These are phyloP conservation scores for Simmondsia chinensis DNA, from an alignment of 148 eudicot species.

Conservation along the genomic window DNA sequence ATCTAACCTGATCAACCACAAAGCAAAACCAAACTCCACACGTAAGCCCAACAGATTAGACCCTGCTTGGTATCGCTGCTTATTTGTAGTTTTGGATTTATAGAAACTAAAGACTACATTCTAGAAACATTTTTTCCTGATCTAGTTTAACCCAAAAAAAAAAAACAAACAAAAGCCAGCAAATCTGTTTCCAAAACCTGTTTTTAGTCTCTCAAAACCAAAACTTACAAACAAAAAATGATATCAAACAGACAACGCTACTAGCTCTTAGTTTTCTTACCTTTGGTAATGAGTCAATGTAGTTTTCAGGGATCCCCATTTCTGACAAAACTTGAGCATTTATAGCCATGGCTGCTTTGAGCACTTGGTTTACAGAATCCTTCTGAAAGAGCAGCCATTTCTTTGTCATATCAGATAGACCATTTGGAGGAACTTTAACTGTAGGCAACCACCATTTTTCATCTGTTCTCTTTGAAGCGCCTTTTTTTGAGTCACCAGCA, in stretches of 20 bases:
- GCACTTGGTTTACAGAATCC: slow-evolving; percentile 67
- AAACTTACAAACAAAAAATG: not conserved
- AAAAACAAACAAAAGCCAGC: no score
- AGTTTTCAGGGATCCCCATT: slow-evolving; percentile 70
- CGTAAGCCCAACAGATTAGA: no score
- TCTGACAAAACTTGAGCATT: slow-evolving; percentile 63
- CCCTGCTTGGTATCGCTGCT: no score
- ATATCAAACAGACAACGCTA: not conserved
- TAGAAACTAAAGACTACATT: no score
- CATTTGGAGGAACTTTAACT: slow-evolving; percentile 56
- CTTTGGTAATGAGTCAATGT: slow-evolving; percentile 75
- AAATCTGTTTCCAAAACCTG: no score
- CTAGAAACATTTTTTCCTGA: no score
- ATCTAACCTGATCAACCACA: no score
- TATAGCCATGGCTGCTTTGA: slow-evolving; percentile 80
- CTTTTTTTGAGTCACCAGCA: slow-evolving; percentile 29
- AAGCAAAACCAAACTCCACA: no score
- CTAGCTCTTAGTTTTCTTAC: slow-evolving; percentile 16
- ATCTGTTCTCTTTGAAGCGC: slow-evolving; percentile 26
- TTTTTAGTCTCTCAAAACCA: no score
- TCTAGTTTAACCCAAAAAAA: no score
- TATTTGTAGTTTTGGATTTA: no score
- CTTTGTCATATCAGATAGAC: slow-evolving; percentile 44
- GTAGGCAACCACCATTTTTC: slow-evolving; percentile 89
- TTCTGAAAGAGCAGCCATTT: slow-evolving; percentile 63